Base-by-base conservation (phyloP, 2,329 filamentous ascomycete species). In the Penicillium griseofulvum region DNA sequence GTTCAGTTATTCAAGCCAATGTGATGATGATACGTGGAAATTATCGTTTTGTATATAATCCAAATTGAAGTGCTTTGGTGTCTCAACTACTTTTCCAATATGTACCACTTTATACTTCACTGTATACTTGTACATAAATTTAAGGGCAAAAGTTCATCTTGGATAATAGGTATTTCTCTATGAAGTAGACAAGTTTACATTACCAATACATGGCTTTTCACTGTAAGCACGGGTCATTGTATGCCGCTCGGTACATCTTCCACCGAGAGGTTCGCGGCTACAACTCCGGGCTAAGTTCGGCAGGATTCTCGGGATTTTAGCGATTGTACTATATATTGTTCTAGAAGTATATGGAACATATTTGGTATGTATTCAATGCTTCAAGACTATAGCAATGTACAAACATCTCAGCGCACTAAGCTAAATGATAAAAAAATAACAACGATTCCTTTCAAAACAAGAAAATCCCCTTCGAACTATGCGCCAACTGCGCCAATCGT, bases 401-500 rank as follows among this genome's bases (percentile, higher is more conserved):
- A 56, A 29, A 44, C 26, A 19, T 44, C 26, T 31, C n/a, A 19
- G 29, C 7, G 19, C n/a, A 19, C 11, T 34, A 55, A 46, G 28
- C 45, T 42, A 55, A 55, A 46, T 31, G 36, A 46, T 28, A 36
- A 43, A 43, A 14, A 17, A 11, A 8, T 12, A 11, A 22, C 3
- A 22, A n/a, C n/a, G n/a, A n/a, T n/a, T n/a, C n/a, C n/a, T n/a
- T n/a, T n/a, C n/a, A n/a, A 31, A 31, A 2, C 26, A 28, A 28
- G 8, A 28, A 7, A 7, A 28, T 14, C 8, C 3, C 29, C 24
- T 26, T 22, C n/a, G 2, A 14, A 16, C 17, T 17, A 39, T 16
- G 28, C 34, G 4, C 50, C 43, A 5, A 46, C 17, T 31, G 50
- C 60, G 9, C 68, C 67, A 26, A 71, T 58, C 1, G 49, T 59